Evolutionary conservation across 2,329 filamentous ascomycete genomes (phyloP), one percentile per base, ranked within the genome.

Genomic region (Neonectria magnoliae): DNA sequence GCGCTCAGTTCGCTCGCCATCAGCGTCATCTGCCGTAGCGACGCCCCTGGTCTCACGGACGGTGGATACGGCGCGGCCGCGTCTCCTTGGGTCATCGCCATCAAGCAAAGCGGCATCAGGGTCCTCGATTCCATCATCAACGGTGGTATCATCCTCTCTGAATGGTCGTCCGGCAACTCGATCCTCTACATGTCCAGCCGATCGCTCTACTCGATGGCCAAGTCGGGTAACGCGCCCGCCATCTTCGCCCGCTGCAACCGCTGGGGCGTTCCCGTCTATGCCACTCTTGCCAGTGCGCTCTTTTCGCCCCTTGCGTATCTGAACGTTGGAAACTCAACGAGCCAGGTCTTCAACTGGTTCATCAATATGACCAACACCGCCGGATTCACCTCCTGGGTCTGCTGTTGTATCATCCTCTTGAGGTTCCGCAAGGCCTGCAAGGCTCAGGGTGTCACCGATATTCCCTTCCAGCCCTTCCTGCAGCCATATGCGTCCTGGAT

Each of bases 1-100:
- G 85, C 91, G 44, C 84, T 91, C 5, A 90, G 90, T 2, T 87
- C 89, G 4, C 81, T 93, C 2, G 85, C 84, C n/a, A 87, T 92
- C 22, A 89, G 90, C 16, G 87, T 91, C 64, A 64, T 66, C 22
- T 66, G 64, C 56, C 55, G 62, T n/a, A 56, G 52, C 47, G 38
- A 66, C 18, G 62, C 62, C 13, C 54, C 60, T 5, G 60, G 60
- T 9, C 64, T 66, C 3, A 63, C 60, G 2, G 47, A 55, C 25
- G 64, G 64, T 9, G 64, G 56, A 2, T 27, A 25, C n/a, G 64
- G 60, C 4, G 60, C 60, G 16, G 62, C 62, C 13, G 56, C 62
- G 5, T 87, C 85, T 27, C 85, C 85, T 1, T 87, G 85, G 71
- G 84, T 87, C 44, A 86, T 87, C 65, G 85, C 84, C 27, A 85